A percentile compares a stretch with the other conserved stretches of the same genome.
phyloP scores from a whole-genome alignment of 1,284 basidiomycete genomes.

The Heterobasidion occidentale region DNA sequence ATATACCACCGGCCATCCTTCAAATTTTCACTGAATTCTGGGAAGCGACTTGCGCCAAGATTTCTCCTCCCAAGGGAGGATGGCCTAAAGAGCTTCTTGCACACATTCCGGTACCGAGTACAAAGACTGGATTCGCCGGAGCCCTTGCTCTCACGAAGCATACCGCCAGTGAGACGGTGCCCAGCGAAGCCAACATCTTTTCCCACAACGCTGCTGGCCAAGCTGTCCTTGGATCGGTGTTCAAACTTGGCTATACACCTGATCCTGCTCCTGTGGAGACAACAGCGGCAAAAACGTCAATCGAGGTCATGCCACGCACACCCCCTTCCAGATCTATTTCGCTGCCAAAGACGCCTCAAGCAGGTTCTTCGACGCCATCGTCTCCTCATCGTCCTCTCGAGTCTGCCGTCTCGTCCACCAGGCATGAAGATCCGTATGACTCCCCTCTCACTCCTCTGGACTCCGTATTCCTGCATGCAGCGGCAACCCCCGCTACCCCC shows the following conservation, averaged over 20 bases:
- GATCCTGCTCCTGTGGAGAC: background rate
- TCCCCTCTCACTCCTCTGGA: constrained; percentile 7
- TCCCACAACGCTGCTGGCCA: too few relatives aligned
- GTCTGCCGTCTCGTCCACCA: background rate
- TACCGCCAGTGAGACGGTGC: background rate
- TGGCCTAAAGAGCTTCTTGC: constrained; percentile 40
- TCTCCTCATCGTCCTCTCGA: constrained; percentile 6
- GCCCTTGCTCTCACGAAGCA: background rate
- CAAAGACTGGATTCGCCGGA: background rate
- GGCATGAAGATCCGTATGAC: background rate
- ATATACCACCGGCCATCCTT: constrained; percentile 29
- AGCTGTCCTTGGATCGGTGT: too few relatives aligned
- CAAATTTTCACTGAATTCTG: constrained; percentile 55
- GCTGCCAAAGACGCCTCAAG: constrained; percentile 7
- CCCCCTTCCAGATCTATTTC: background rate
- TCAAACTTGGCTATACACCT: too few relatives aligned
- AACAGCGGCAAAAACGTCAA: background rate
- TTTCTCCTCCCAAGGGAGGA: constrained; percentile 31
- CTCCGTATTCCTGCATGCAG: constrained; percentile 1
- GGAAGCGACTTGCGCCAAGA: constrained; percentile 33
- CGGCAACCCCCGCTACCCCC: constrained; percentile 9
- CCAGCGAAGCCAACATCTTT: too few relatives aligned
- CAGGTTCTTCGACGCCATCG: background rate
- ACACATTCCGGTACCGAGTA: background rate
- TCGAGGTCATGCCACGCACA: background rate